phyloP scores from a whole-genome alignment of 441 rosid species.

The Gossypium davidsonii region DNA sequence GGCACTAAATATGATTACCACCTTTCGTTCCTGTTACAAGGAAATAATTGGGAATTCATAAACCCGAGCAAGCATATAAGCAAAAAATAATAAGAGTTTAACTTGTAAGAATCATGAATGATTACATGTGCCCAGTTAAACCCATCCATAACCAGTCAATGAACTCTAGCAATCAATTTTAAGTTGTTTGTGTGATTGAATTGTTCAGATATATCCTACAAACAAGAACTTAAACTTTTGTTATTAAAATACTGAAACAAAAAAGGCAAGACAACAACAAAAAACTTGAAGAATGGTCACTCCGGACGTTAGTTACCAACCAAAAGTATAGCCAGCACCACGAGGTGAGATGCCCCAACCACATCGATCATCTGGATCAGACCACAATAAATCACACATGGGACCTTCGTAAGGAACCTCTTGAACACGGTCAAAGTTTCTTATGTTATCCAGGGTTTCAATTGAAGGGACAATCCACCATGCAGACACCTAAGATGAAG shows the following conservation, averaged over 20 bases:
- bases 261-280: background rate
- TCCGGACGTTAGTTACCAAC: constrained; percentile 33
- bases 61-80: constrained; percentile 6
- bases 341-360: constrained; percentile 77
- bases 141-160: constrained; percentile 80
- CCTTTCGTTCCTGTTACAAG: constrained; percentile 58
- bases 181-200: constrained; percentile 60
- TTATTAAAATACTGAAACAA: background rate
- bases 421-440: constrained; percentile 69
- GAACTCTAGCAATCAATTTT: constrained; percentile 68
- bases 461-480: constrained; percentile 72
- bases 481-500: constrained; percentile 52
- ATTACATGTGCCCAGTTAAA: constrained; percentile 71
- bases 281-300: background rate
- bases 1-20: constrained; percentile 64
- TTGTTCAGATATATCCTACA: constrained; percentile 71
- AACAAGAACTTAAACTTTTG: constrained; percentile 1
- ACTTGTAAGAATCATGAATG: background rate
- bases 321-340: constrained; percentile 77
- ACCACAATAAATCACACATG: constrained; percentile 74
- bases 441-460: constrained; percentile 68
- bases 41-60: constrained; percentile 2
- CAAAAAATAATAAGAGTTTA: constrained; percentile 5
- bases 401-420: constrained; percentile 77
- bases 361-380: constrained; percentile 68